Evolutionary conservation across 2,329 filamentous ascomycete genomes (phyloP).

Genomic region (Penicillium freii): DNA sequence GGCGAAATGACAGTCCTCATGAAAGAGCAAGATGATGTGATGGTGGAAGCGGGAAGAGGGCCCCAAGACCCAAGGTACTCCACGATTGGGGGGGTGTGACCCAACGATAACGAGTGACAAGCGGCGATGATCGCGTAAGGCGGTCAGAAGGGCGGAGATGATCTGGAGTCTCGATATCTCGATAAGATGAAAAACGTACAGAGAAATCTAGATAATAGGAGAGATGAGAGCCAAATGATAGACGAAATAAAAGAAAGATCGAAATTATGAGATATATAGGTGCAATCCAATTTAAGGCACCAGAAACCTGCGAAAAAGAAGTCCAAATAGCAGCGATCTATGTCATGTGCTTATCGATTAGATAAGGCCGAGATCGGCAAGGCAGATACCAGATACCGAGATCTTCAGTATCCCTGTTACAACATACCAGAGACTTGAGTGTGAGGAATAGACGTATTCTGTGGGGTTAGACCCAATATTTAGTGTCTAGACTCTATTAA

Average conservation of each 20-base stretch:
- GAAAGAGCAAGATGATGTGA: conserved; percentile 32
- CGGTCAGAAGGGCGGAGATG: conserved; percentile 35
- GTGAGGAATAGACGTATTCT: neutral
- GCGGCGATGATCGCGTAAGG: conserved; percentile 26
- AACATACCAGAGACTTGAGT: neutral
- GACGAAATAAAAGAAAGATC: neutral
- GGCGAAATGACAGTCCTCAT: conserved; percentile 16
- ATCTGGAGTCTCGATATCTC: conserved; percentile 4
- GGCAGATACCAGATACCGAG: neutral
- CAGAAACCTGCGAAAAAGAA: neutral
- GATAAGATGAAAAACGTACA: conserved; percentile 5
- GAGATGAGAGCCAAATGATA: neutral
- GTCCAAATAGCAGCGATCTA: conserved; percentile 12
- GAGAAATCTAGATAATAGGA: neutral
- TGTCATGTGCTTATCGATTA: conserved; percentile 23
- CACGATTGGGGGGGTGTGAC: conserved; percentile 25
- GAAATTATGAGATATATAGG: neutral
- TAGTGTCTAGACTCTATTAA: neutral
- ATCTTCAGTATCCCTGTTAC: conserved; percentile 2
- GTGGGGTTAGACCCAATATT: neutral
- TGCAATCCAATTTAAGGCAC: neutral
- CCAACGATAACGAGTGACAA: conserved; percentile 35
- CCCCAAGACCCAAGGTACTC: conserved; percentile 27
- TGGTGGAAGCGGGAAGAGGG: conserved; percentile 19
- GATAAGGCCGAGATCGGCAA: conserved; percentile 26